Conservation (phyloP, 2,329 filamentous ascomycete genomes). For the Venturia aucupariae region DNA sequence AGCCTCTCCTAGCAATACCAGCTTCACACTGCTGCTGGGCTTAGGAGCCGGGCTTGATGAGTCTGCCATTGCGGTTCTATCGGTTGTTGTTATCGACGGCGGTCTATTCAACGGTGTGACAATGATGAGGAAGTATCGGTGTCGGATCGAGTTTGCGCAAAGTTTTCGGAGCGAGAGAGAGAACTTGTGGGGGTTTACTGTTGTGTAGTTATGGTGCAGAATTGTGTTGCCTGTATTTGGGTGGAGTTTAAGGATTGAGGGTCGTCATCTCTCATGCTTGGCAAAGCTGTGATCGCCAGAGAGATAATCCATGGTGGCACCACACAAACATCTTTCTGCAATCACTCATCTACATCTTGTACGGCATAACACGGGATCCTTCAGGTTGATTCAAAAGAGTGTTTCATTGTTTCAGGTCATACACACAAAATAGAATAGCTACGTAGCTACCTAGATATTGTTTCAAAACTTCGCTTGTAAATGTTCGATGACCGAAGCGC, state of each 20-base stretch:
- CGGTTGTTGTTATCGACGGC: background rate
- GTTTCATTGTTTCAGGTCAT: conserved; percentile 2
- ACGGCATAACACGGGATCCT: background rate
- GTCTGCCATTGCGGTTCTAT: conserved; percentile 53
- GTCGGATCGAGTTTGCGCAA: background rate
- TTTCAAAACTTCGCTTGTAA: conserved; percentile 3
- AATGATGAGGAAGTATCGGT: background rate
- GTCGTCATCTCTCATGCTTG: background rate
- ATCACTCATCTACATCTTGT: background rate
- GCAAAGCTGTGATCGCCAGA: background rate
- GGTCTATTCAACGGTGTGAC: background rate
- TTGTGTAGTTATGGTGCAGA: background rate
- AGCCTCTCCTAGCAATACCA: conserved; percentile 93
- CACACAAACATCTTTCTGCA: background rate
- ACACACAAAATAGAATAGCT: conserved; percentile 1
- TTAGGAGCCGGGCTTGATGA: conserved; percentile 62
- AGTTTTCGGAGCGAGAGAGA: background rate
- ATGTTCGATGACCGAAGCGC: background rate
- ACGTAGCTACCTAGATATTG: background rate
- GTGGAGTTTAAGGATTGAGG: background rate
- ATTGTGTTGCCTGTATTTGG: background rate
- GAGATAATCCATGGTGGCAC: background rate
- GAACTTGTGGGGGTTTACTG: background rate
- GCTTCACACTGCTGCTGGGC: conserved; percentile 99
- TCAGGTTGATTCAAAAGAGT: conserved; percentile 5